A percentile compares a stretch with the other conserved stretches of the same genome.
Evolutionary conservation across 768 basidiomycete species (phyloP).

Genomic region (Favolaschia claudopus): DNA sequence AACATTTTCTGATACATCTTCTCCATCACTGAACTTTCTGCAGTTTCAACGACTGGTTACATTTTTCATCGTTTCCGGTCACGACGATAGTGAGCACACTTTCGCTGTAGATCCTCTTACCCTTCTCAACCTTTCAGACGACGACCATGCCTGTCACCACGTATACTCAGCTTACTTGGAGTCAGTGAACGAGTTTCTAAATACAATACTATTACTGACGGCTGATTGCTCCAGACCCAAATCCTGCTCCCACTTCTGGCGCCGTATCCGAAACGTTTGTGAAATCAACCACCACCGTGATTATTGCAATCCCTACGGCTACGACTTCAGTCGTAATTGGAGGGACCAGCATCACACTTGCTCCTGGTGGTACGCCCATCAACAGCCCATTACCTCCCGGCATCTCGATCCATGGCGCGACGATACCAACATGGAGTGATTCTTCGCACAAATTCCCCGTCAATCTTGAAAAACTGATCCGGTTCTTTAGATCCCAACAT

Average conservation of each 20-base stretch:
- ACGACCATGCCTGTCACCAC: not conserved
- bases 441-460: not conserved
- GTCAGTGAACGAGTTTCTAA: conserved; percentile 1
- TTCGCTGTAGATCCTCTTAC: not conserved
- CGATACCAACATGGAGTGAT: conserved; percentile 1
- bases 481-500: not conserved
- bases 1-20: too few species aligned
- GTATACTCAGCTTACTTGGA: conserved; percentile 11
- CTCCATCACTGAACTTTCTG: not conserved
- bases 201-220: not conserved
- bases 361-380: conserved; percentile 6
- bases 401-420: not conserved
- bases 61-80: conserved; percentile 17
- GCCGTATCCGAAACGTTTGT: conserved; percentile 11
- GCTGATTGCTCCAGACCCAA: not conserved
- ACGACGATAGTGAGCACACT: not conserved
- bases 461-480: conserved; percentile 7
- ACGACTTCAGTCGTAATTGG: not conserved
- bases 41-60: conserved; percentile 22
- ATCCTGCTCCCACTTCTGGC: conserved; percentile 3
- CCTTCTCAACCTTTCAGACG: not conserved
- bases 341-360: not conserved
- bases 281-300: not conserved
- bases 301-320: not conserved
- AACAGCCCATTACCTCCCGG: not conserved